These are phyloP conservation scores for Aureobasidium sp. DNA, from an alignment of 2,329 filamentous ascomycete species.

Conservation along the genomic window DNA sequence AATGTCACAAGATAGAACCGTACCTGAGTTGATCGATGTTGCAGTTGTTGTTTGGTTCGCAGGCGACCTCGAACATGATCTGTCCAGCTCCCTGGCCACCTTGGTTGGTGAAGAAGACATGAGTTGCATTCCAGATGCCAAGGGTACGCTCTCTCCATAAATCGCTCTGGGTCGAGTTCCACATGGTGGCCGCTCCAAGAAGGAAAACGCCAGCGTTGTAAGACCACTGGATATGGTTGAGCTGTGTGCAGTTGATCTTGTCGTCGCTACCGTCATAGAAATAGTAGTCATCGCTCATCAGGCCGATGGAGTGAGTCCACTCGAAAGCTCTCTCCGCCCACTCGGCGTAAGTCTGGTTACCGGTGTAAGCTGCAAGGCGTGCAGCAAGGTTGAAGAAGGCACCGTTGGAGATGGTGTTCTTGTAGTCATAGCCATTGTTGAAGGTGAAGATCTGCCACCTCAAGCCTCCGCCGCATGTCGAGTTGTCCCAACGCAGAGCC, in stretches of 20 bases:
- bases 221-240: conserved; percentile 43
- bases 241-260: conserved; percentile 35
- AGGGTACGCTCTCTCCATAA: conserved; percentile 24
- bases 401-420: conserved; percentile 54
- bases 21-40: conserved; percentile 36
- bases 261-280: conserved; percentile 43
- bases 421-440: conserved; percentile 45
- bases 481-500: conserved; percentile 31
- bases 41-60: conserved; percentile 36
- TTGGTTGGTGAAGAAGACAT: conserved; percentile 34
- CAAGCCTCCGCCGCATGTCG: conserved; percentile 34
- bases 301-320: conserved; percentile 40
- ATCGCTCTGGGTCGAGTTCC: conserved; percentile 28
- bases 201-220: conserved; percentile 39
- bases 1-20: no score
- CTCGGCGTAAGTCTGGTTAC: conserved; percentile 52
- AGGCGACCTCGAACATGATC: conserved; percentile 41
- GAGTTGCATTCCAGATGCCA: conserved; percentile 24
- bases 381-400: conserved; percentile 46
- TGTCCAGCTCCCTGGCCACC: conserved; percentile 18
- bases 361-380: conserved; percentile 34
- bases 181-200: conserved; percentile 42
- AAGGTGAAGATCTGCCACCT: conserved; percentile 38
- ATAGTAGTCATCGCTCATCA: conserved; percentile 48
- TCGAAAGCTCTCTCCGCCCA: conserved; percentile 48